Evolutionary conservation across 371 early-diverging fungal genomes (phyloP).

Genomic region (Batrachochytrium dendrobatidis): DNA sequence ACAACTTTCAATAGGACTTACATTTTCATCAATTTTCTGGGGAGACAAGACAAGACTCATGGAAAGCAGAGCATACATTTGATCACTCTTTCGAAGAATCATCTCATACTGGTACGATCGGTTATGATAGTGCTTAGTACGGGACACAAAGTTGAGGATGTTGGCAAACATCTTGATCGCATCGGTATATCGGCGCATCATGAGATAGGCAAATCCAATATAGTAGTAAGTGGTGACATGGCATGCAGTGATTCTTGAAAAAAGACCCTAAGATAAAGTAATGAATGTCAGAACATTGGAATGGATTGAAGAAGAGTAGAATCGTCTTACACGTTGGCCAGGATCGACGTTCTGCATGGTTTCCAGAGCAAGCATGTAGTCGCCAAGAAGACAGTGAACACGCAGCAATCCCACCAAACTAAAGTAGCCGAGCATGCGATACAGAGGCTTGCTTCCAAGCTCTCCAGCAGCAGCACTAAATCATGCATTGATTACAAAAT

Average conservation of each 20-base stretch:
- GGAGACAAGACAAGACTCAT: conserved; percentile 87
- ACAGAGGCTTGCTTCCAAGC: conserved; percentile 51
- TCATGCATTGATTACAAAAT: not conserved
- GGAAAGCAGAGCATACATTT: conserved; percentile 86
- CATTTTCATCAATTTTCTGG: conserved; percentile 83
- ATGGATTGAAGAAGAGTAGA: too few species aligned
- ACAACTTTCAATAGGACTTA: conserved; percentile 5
- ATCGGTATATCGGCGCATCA: conserved; percentile 93
- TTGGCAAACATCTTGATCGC: conserved; percentile 89
- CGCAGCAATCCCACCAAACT: conserved; percentile 86
- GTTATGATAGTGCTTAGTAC: conserved; percentile 89
- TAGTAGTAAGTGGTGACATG: conserved; percentile 94
- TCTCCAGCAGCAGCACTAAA: conserved; percentile 34
- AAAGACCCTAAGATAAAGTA: conserved; percentile 56
- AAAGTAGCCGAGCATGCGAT: conserved; percentile 96
- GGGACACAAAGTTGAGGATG: conserved; percentile 79
- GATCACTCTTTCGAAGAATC: conserved; percentile 75
- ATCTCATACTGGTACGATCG: conserved; percentile 87
- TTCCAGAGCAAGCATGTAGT: conserved; percentile 87
- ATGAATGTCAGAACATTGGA: not conserved
- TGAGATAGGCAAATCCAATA: conserved; percentile 93
- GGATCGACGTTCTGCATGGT: conserved; percentile 92
- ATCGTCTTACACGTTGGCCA: conserved; percentile 7
- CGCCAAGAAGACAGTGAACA: conserved; percentile 90
- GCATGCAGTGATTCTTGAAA: conserved; percentile 90